Base-by-base conservation (phyloP, 768 basidiomycete species). In the Suillus hirtellus region DNA sequence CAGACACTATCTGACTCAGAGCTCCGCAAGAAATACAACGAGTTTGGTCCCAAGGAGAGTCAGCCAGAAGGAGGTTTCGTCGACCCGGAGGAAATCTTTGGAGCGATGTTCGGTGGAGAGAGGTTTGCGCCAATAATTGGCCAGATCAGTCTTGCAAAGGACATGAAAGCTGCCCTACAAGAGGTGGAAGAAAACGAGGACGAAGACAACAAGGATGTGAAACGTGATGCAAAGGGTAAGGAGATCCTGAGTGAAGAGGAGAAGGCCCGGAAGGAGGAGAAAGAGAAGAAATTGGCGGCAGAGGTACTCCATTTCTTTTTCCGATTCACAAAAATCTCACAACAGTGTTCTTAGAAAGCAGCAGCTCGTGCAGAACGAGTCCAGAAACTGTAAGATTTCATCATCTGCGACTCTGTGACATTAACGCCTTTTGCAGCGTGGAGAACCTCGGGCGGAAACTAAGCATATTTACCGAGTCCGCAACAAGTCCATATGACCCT, bases 101-200 rank as follows among this genome's bases (percentile, higher is more conserved):
- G 90, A 6, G 89, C 89, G 12, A 91, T 96, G 64, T 96, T 96
- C 66, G 95, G 95, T 50, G 94, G 94, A 2, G 93, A 95, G 59
- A 78, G 88, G 37, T 96, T 96, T 75, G 77, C 87, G 50, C 88
- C 92, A 2, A 92, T 96, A 71, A 95, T 96, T 71, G 95, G 95
- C 9, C 82, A 89, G 50, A 95, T 96, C 68, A 92, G 91, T 65
- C 78, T 96, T 60, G 95, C 92, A 37, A 82, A 85, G 69, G 95
- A 96, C 70, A 95, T 96, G 95, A 96, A 96, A 79, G 83, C 89
- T 2, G 95, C 93, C 4, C 75, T 96, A 71, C 94, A 96, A 70
- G 93, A 95, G 71, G 93, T 87, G 0, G 90, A 90, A 43, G 91
- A 91, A 58, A 84, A 81, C 0, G 88, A 87, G 62, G 82, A 77